These are phyloP conservation scores for Wickerhamomyces bovis DNA, from an alignment of 805 yeast genomes.

Conservation along the genomic window DNA sequence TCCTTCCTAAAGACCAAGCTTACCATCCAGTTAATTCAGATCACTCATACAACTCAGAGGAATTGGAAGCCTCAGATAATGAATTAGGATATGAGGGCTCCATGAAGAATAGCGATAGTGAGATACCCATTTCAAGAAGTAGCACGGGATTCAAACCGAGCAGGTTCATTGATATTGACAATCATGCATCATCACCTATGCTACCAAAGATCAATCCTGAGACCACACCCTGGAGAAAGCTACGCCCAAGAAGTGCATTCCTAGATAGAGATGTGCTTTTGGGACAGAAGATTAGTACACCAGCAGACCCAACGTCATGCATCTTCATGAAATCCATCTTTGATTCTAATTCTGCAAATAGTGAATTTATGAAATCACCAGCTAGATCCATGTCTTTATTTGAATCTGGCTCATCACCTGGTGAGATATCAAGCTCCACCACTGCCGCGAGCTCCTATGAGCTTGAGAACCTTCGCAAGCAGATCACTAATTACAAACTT, in stretches of 20 bases:
- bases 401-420: conserved; percentile 9
- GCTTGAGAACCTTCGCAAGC: conserved; percentile 32
- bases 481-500: conserved; percentile 36
- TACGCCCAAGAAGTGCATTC: conserved; percentile 19
- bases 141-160: conserved; percentile 6
- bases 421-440: conserved; percentile 9
- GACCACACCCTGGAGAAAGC: conserved; percentile 32
- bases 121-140: background rate
- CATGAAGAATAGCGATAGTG: conserved; percentile 7
- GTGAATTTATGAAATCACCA: conserved; percentile 7
- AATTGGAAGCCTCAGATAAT: conserved; percentile 9
- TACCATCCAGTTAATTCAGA: conserved; percentile 2
- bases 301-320: conserved; percentile 4
- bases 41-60: background rate
- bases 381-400: conserved; percentile 17
- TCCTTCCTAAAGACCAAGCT: conserved; percentile 2
- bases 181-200: conserved; percentile 22
- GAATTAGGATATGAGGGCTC: conserved; percentile 15
- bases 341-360: conserved; percentile 7
- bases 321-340: conserved; percentile 21
- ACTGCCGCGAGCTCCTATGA: conserved; percentile 19
- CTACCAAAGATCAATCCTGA: conserved; percentile 30
- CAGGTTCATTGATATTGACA: conserved; percentile 22
- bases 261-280: conserved; percentile 4
- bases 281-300: background rate